Percentiles rank a stretch among this genome's conserved stretches.
phyloP scores from a whole-genome alignment of 768 basidiomycete species.

The Kwoniella pini region DNA sequence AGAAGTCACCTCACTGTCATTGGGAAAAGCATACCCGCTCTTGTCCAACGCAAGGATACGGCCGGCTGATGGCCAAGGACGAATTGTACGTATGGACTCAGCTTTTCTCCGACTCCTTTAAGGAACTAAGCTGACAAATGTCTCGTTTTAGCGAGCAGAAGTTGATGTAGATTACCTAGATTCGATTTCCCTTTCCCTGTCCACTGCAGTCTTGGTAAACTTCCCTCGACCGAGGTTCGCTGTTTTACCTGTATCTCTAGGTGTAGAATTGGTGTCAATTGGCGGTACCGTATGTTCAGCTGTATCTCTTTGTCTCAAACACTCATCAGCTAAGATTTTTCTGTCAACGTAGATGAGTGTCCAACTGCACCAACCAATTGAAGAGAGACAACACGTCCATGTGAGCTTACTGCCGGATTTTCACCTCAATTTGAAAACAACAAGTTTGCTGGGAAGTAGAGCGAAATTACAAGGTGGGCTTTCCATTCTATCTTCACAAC shows the following conservation, averaged over 20 bases:
- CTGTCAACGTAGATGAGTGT: slow-evolving; percentile 41
- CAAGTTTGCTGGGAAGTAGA: slow-evolving; percentile 88
- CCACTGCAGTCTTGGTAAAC: slow-evolving; percentile 57
- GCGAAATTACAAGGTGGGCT: slow-evolving; percentile 75
- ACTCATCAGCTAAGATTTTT: background rate
- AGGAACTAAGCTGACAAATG: background rate
- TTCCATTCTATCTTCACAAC: too few relatives aligned
- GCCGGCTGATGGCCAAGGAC: slow-evolving; percentile 56
- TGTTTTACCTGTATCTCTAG: slow-evolving; percentile 65
- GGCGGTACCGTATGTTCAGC: slow-evolving; percentile 62
- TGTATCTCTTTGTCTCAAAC: background rate
- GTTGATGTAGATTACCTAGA: slow-evolving; percentile 84
- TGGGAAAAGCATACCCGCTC: slow-evolving; percentile 77
- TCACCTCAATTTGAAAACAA: slow-evolving; percentile 78
- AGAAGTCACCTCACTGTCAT: slow-evolving; percentile 76
- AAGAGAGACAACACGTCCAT: slow-evolving; percentile 62
- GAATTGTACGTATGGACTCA: slow-evolving; percentile 55
- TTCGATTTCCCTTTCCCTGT: slow-evolving; percentile 66
- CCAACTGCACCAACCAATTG: slow-evolving; percentile 55
- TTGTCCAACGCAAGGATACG: slow-evolving; percentile 69
- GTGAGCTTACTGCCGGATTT: slow-evolving; percentile 84
- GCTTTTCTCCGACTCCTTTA: too few relatives aligned
- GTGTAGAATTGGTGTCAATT: slow-evolving; percentile 83
- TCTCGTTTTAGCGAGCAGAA: slow-evolving; percentile 66
- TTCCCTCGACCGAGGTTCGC: slow-evolving; percentile 58